Conservation (phyloP, 306 rosid species). For the Echinosophora koreensis region DNA sequence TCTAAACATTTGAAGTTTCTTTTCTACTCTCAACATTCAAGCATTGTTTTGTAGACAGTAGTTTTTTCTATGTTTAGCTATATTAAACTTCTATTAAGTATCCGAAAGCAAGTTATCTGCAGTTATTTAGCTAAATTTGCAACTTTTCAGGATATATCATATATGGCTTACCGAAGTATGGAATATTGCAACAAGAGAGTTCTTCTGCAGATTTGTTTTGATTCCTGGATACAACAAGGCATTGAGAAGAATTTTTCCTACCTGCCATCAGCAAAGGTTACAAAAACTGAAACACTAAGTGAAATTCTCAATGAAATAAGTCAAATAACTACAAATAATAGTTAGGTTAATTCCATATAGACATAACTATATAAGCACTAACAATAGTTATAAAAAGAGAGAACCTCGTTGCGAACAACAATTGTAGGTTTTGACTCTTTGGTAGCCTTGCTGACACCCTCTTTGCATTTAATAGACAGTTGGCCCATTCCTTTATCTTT, state of each 20-base stretch:
- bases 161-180: slow-evolving; percentile 78
- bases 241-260: slow-evolving; percentile 89
- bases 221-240: slow-evolving; percentile 93
- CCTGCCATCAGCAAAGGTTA: slow-evolving; percentile 63
- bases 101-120: slow-evolving; percentile 14
- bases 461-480: slow-evolving; percentile 93
- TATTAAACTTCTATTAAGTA: slow-evolving; percentile 13
- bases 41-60: neutral
- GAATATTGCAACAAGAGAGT: slow-evolving; percentile 90
- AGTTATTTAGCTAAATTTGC: slow-evolving; percentile 14
- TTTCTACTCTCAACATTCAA: slow-evolving; percentile 22
- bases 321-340: neutral
- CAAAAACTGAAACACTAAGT: slow-evolving; percentile 43
- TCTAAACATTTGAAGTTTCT: slow-evolving; percentile 36
- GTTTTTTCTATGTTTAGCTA: neutral
- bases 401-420: slow-evolving; percentile 92
- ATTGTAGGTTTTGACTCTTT: slow-evolving; percentile 95
- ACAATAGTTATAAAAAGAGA: slow-evolving; percentile 33
- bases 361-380: neutral
- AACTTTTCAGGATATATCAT: neutral
- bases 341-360: neutral
- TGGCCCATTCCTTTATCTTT: slow-evolving; percentile 93
- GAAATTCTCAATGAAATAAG: slow-evolving; percentile 10
- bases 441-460: slow-evolving; percentile 86
- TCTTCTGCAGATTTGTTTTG: slow-evolving; percentile 90